Evolutionary conservation across 768 basidiomycete species (phyloP).

Genomic region (Leccinellum rugosiceps): DNA sequence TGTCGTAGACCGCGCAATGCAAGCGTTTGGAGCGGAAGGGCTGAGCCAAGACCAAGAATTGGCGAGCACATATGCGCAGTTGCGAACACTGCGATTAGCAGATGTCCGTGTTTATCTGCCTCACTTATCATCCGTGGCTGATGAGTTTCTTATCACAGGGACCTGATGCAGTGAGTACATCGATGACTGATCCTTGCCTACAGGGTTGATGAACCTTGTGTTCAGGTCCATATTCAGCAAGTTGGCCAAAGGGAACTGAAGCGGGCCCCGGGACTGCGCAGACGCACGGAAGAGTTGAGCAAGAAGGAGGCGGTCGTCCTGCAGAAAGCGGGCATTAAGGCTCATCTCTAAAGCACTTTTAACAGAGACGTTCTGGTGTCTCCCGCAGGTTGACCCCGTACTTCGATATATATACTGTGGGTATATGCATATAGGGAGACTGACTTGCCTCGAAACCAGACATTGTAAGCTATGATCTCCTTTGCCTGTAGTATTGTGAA

Average conservation of each 20-base stretch:
- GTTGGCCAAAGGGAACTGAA: constrained; percentile 87
- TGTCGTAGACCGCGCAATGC: constrained; percentile 94
- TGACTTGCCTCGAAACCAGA: background rate
- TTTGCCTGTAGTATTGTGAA: background rate
- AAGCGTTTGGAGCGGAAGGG: constrained; percentile 95
- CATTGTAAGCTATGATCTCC: no score
- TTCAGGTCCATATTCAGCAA: constrained; percentile 90
- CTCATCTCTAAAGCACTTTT: constrained; percentile 41
- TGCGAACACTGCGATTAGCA: constrained; percentile 86
- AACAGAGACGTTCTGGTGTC: background rate
- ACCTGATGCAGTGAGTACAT: constrained; percentile 64
- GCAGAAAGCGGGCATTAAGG: constrained; percentile 57
- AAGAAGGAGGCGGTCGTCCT: constrained; percentile 61
- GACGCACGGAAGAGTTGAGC: constrained; percentile 52
- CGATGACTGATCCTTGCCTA: background rate
- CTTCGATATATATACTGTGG: background rate
- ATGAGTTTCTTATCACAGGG: constrained; percentile 43
- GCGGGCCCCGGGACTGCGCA: constrained; percentile 60
- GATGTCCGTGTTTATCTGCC: constrained; percentile 51
- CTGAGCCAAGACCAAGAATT: constrained; percentile 86
- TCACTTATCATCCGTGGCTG: background rate
- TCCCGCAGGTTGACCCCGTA: background rate
- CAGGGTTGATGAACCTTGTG: background rate
- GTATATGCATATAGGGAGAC: background rate
- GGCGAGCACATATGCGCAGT: constrained; percentile 69